Percentiles rank a stretch among this genome's conserved stretches.
Conservation (phyloP, 768 basidiomycete species). For the Trametes elegans region DNA sequence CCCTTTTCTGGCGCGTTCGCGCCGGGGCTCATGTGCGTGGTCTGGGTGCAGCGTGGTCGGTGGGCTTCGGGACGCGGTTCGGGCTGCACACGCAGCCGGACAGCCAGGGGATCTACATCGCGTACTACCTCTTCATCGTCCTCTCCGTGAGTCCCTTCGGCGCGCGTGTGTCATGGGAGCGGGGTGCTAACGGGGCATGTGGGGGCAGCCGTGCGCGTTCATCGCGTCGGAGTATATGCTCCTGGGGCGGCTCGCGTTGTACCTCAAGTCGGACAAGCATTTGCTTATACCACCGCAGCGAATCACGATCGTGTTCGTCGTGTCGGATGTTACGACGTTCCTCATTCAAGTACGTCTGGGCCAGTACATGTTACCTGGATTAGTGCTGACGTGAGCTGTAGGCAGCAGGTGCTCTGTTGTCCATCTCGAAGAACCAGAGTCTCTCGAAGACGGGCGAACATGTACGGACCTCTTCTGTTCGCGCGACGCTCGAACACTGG, state of each 20-base stretch:
- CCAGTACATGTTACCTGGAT: neutral
- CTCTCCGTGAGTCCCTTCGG: conserved; percentile 43
- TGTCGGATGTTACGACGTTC: conserved; percentile 65
- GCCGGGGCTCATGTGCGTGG: neutral
- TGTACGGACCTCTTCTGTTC: neutral
- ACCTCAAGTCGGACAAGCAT: conserved; percentile 45
- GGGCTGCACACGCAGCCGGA: conserved; percentile 53
- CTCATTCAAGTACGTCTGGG: conserved; percentile 49
- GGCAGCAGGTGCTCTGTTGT: conserved; percentile 49
- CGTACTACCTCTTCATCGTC: conserved; percentile 58
- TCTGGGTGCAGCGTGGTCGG: conserved; percentile 45
- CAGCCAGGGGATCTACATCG: conserved; percentile 50
- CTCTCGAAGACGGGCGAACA: conserved; percentile 15
- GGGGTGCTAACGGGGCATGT: neutral
- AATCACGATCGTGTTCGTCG: conserved; percentile 58
- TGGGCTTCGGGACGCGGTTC: conserved; percentile 57
- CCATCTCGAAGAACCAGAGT: conserved; percentile 33
- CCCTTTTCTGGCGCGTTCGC: neutral
- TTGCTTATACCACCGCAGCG: conserved; percentile 46
- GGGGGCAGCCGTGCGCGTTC: conserved; percentile 65
- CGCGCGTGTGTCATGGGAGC: neutral
- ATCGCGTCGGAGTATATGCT: conserved; percentile 68
- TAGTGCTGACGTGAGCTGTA: conserved; percentile 16
- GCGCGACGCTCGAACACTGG: neutral
- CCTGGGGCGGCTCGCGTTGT: conserved; percentile 56